These are phyloP conservation scores for Venturia asperata DNA, from an alignment of 2,329 filamentous ascomycete species.

Conservation along the genomic window DNA sequence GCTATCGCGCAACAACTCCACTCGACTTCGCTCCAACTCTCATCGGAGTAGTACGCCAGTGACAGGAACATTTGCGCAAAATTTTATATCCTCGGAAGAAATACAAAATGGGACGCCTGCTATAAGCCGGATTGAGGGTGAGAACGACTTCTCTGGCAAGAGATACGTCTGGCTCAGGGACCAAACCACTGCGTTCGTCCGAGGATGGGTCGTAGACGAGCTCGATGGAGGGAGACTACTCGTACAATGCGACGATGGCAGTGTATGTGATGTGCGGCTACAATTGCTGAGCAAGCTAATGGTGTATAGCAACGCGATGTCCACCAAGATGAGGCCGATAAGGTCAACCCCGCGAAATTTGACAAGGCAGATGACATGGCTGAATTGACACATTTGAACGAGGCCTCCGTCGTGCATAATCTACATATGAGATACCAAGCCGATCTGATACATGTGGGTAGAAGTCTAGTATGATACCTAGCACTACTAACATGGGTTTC, in stretches of 20 bases:
- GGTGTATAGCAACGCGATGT: constrained; percentile 65
- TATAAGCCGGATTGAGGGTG: constrained; percentile 75
- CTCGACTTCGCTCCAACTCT: constrained; percentile 52
- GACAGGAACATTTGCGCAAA: constrained; percentile 85
- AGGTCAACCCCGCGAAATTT: constrained; percentile 98
- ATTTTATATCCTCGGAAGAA: constrained; percentile 88
- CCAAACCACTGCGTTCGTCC: constrained; percentile 77
- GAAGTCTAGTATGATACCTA: neutral
- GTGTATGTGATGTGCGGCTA: constrained; percentile 32
- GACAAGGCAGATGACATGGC: constrained; percentile 99
- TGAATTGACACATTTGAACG: constrained; percentile 93
- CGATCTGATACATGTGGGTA: constrained; percentile 74
- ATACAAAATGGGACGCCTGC: constrained; percentile 51
- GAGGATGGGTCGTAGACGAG: constrained; percentile 87
- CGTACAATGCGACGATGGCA: constrained; percentile 91
- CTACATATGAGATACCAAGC: constrained; percentile 90
- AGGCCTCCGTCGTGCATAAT: constrained; percentile 96
- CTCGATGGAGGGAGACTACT: constrained; percentile 60
- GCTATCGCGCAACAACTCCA: constrained; percentile 31
- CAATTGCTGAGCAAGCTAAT: constrained; percentile 22
- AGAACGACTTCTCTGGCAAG: constrained; percentile 98
- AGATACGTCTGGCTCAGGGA: constrained; percentile 97
- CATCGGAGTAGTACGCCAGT: constrained; percentile 54
- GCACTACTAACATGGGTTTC: constrained; percentile 33
- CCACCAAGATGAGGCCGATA: constrained; percentile 82